These are phyloP conservation scores for Beta vulgaris DNA, from an alignment of 148 eudicot genomes.

Conservation along the genomic window DNA sequence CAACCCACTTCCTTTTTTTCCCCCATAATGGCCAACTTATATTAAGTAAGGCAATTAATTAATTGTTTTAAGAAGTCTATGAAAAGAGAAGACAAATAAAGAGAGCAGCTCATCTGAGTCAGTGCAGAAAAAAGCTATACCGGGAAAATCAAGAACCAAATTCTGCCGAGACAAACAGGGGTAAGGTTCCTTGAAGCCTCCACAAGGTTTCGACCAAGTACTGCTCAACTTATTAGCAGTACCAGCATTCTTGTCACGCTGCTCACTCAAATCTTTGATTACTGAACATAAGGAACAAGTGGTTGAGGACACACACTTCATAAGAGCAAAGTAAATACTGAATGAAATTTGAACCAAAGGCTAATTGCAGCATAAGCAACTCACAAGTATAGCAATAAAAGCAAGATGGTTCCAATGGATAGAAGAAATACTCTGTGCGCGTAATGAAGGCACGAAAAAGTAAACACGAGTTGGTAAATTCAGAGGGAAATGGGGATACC, in stretches of 20 bases:
- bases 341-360: neutral
- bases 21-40: neutral
- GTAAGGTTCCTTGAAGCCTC: conserved; percentile 57
- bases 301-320: conserved; percentile 1
- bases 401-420: neutral
- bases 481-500: no score
- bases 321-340: neutral
- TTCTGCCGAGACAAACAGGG: conserved; percentile 52
- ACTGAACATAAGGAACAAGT: conserved; percentile 45
- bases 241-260: conserved; percentile 31
- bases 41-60: no score
- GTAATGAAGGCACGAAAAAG: neutral
- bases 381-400: neutral
- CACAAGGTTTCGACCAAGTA: conserved; percentile 65
- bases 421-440: neutral
- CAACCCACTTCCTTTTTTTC: neutral
- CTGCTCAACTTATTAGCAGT: conserved; percentile 40
- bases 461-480: no score
- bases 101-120: neutral
- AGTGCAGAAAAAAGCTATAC: conserved; percentile 38
- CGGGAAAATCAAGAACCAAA: conserved; percentile 71
- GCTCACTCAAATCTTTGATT: conserved; percentile 50
- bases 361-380: neutral
- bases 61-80: no score
- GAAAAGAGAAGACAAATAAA: no score